A percentile compares a stretch with the other conserved stretches of the same genome.
Conservation (phyloP, 768 basidiomycete species). For the Gyrodon lividus region DNA sequence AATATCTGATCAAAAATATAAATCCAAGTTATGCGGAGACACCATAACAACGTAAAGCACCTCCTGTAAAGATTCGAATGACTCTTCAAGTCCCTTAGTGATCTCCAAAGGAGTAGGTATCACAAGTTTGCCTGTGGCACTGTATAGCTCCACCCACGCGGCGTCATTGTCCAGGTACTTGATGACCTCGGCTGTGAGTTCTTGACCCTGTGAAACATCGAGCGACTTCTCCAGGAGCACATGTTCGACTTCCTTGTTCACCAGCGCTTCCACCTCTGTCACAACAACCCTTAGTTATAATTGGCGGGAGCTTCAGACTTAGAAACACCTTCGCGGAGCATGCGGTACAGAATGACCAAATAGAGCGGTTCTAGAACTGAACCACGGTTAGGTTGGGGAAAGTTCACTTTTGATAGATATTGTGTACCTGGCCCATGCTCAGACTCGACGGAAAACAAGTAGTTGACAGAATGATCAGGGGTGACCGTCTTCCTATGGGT, state of each 20-base stretch:
- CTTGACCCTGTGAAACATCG: constrained; percentile 38
- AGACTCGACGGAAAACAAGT: constrained; percentile 78
- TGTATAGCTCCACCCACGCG: constrained; percentile 68
- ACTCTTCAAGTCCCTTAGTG: constrained; percentile 27
- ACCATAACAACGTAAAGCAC: constrained; percentile 21
- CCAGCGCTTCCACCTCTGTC: constrained; percentile 66
- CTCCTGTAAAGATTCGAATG: constrained; percentile 30
- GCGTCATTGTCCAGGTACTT: constrained; percentile 61
- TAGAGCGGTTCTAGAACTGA: constrained; percentile 62
- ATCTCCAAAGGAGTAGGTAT: constrained; percentile 45
- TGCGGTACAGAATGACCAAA: constrained; percentile 72
- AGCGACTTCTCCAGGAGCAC: constrained; percentile 38
- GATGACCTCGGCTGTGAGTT: constrained; percentile 48
- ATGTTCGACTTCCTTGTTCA: constrained; percentile 48
- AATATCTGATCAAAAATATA: constrained; percentile 34
- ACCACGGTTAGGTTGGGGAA: constrained; percentile 4
- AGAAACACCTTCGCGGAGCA: constrained; percentile 73
- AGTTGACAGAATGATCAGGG: constrained; percentile 71
- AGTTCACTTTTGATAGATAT: constrained; percentile 3
- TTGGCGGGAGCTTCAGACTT: not conserved
- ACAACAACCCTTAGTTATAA: constrained; percentile 8
- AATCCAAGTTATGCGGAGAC: constrained; percentile 25
- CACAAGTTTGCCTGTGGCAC: constrained; percentile 65
- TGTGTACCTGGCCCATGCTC: constrained; percentile 54
- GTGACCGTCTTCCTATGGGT: constrained; percentile 62